Percentiles rank a stretch among this genome's conserved stretches.
These are phyloP conservation scores for Plectosphaerella plurivora DNA, from an alignment of 2,329 filamentous ascomycete species.

Conservation along the genomic window DNA sequence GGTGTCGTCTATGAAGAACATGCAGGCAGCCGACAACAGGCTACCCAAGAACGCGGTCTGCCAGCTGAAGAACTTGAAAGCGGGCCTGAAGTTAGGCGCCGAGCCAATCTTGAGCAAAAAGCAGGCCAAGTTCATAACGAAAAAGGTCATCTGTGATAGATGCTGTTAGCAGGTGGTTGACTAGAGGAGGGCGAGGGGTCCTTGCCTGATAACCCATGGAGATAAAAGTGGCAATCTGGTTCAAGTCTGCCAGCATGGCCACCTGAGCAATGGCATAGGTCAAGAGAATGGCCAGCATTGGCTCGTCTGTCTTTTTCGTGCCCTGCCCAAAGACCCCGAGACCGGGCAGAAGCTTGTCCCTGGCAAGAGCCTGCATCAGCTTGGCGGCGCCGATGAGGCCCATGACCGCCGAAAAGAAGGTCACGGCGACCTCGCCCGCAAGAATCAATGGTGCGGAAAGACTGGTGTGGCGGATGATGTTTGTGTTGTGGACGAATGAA, in stretches of 20 bases:
- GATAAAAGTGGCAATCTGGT: conserved; percentile 84
- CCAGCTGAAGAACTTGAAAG: conserved; percentile 87
- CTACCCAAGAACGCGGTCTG: conserved; percentile 73
- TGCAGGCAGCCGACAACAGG: conserved; percentile 70
- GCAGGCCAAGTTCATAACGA: conserved; percentile 83
- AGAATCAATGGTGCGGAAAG: conserved; percentile 70
- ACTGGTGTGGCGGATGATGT: conserved; percentile 78
- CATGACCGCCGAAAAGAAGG: conserved; percentile 83
- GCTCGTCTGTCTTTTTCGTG: conserved; percentile 67
- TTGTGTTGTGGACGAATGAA: conserved; percentile 70
- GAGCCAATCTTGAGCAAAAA: conserved; percentile 84
- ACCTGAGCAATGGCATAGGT: conserved; percentile 74
- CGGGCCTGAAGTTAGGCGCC: conserved; percentile 82
- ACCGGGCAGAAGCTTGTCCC: conserved; percentile 75
- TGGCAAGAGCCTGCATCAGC: conserved; percentile 75
- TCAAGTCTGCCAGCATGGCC: conserved; percentile 77
- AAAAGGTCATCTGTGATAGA: conserved; percentile 67
- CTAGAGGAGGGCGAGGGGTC: neutral
- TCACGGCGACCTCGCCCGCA: conserved; percentile 76
- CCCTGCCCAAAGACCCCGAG: conserved; percentile 71
- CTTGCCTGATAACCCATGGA: conserved; percentile 83
- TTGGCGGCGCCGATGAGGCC: conserved; percentile 83
- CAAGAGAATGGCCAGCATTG: conserved; percentile 68
- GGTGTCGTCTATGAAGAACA: conserved; percentile 86
- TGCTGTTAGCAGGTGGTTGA: neutral